A percentile compares a stretch with the other conserved stretches of the same genome.
phyloP scores from a whole-genome alignment of 352 stramenopile species.

The Phytophthora litchii region DNA sequence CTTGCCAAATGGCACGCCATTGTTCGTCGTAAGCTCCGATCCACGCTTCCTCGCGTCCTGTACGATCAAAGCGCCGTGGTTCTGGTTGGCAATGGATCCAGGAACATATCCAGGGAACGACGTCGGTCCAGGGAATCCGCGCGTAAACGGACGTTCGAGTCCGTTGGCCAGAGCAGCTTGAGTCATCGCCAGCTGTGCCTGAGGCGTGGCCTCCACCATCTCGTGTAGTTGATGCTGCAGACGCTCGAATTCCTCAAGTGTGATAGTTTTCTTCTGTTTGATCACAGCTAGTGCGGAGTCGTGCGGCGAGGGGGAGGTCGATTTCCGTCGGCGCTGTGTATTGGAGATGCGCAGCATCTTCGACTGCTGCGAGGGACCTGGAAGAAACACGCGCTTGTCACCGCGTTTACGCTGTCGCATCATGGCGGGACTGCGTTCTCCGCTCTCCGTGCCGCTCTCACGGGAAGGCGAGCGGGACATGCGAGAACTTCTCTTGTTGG shows the following conservation, averaged over 20 bases:
- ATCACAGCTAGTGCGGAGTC: constrained; percentile 65
- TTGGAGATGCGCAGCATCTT: constrained; percentile 49
- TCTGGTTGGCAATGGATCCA: constrained; percentile 41
- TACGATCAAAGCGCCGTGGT: constrained; percentile 27
- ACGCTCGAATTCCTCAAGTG: constrained; percentile 75
- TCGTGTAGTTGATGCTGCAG: constrained; percentile 68
- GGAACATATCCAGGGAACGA: constrained; percentile 44
- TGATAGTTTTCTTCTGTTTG: constrained; percentile 82
- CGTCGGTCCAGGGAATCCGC: constrained; percentile 32
- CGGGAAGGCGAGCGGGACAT: constrained; percentile 34
- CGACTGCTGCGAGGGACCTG: constrained; percentile 49
- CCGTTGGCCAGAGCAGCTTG: constrained; percentile 54
- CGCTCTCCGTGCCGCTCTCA: constrained; percentile 29
- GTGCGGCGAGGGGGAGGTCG: constrained; percentile 40
- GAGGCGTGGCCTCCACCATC: constrained; percentile 67
- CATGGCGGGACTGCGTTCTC: constrained; percentile 38
- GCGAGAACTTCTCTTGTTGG: constrained; percentile 18
- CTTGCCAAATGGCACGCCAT: constrained; percentile 47
- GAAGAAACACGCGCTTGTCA: constrained; percentile 53
- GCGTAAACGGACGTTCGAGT: constrained; percentile 42
- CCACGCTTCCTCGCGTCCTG: constrained; percentile 26
- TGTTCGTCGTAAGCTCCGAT: constrained; percentile 24
- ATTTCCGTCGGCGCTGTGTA: constrained; percentile 35
- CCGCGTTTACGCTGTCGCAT: constrained; percentile 45
- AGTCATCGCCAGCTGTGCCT: constrained; percentile 62